Percentiles rank a stretch among this genome's conserved stretches.
Evolutionary conservation across 179 eudicot genomes (phyloP).

Genomic region (Dionaea muscipula): DNA sequence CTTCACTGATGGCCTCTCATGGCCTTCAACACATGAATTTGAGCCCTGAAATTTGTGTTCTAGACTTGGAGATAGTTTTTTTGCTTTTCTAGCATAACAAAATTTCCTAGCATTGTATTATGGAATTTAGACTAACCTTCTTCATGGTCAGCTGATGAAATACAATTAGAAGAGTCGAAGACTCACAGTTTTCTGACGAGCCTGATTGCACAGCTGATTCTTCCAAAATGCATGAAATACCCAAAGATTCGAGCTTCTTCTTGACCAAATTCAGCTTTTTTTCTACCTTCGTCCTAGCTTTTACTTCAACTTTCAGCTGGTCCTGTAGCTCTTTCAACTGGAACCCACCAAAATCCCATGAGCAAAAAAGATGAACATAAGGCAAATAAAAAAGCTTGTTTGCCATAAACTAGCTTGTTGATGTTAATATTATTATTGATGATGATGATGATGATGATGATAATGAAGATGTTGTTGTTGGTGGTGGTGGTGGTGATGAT

Average conservation of each 20-base stretch:
- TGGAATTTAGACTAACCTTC: slow-evolving; percentile 8
- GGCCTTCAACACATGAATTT: too few relatives aligned
- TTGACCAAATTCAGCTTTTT: slow-evolving; percentile 40
- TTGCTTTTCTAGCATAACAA: too few relatives aligned
- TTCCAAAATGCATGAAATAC: slow-evolving; percentile 21
- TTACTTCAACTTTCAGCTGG: slow-evolving; percentile 36
- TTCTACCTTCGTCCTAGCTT: slow-evolving; percentile 52
- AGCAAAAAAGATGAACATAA: background rate
- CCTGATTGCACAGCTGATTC: slow-evolving; percentile 17
- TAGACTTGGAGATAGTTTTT: too few relatives aligned
- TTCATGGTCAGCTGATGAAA: slow-evolving; percentile 10
- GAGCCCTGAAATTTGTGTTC: too few relatives aligned
- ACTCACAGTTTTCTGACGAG: slow-evolving; percentile 14
- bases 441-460: too few relatives aligned
- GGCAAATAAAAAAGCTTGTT: background rate
- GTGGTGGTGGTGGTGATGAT: too few relatives aligned
- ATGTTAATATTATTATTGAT: too few relatives aligned
- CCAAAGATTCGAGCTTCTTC: slow-evolving; percentile 48
- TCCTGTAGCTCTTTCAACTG: slow-evolving; percentile 55
- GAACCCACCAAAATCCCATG: slow-evolving; percentile 1
- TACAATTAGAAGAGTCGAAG: slow-evolving; percentile 15
- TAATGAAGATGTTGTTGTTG: too few relatives aligned
- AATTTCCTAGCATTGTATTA: too few relatives aligned
- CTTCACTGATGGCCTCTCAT: too few relatives aligned
- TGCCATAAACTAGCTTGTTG: too few relatives aligned